phyloP scores from a whole-genome alignment of 2,329 filamentous ascomycete genomes.

The Hortaea sp. region DNA sequence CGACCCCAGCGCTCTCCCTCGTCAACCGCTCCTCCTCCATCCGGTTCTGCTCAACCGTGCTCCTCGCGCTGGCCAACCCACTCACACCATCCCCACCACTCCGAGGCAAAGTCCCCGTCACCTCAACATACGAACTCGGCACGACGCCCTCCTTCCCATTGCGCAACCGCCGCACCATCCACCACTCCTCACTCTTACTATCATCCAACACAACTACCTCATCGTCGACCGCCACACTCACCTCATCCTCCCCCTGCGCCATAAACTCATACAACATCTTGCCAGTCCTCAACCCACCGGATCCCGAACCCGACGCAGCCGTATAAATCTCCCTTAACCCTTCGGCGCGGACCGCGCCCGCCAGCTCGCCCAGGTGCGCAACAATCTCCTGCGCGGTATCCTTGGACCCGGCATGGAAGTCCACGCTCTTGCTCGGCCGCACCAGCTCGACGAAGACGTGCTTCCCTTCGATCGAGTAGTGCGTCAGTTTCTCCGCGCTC shows the following conservation, averaged over 20 bases:
- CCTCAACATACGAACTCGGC: conserved; percentile 89
- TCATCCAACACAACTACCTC: conserved; percentile 88
- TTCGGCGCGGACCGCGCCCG: conserved; percentile 75
- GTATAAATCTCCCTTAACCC: conserved; percentile 75
- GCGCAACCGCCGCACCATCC: conserved; percentile 83
- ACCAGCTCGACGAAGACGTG: conserved; percentile 94
- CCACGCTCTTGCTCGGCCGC: conserved; percentile 82
- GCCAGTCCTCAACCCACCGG: conserved; percentile 62
- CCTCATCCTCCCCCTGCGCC: conserved; percentile 93
- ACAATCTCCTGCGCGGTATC: conserved; percentile 95
- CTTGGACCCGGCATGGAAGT: conserved; percentile 95
- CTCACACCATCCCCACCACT: conserved; percentile 35
- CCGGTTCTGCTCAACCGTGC: conserved; percentile 65
- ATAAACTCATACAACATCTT: conserved; percentile 89
- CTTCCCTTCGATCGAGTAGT: conserved; percentile 96
- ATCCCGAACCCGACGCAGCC: conserved; percentile 57
- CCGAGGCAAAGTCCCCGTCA: conserved; percentile 57
- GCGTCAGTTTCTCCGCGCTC: conserved; percentile 89
- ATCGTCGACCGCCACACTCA: conserved; percentile 80
- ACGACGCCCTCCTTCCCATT: conserved; percentile 94
- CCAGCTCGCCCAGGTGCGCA: conserved; percentile 73
- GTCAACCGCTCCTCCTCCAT: conserved; percentile 75
- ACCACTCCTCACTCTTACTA: conserved; percentile 92
- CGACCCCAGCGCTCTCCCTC: conserved; percentile 63
- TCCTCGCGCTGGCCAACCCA: conserved; percentile 51